These are phyloP conservation scores for Cerrena zonata DNA, from an alignment of 1,284 basidiomycete genomes.

Conservation along the genomic window DNA sequence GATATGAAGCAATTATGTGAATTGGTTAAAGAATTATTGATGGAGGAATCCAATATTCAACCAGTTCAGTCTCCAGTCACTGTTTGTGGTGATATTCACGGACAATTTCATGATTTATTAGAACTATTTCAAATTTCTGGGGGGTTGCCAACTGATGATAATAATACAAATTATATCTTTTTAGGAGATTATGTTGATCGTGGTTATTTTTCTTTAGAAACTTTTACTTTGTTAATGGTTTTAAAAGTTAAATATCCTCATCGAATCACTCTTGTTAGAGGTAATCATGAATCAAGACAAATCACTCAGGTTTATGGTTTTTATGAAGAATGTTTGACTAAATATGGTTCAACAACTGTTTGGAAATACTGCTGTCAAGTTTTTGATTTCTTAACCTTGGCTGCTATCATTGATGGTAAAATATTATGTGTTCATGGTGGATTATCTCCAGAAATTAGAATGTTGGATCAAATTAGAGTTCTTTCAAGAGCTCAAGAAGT, in stretches of 20 bases:
- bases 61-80: slow-evolving; percentile 96
- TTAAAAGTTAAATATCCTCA: slow-evolving; percentile 98
- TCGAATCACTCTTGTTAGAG: slow-evolving; percentile 94
- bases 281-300: slow-evolving; percentile 98
- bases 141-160: too few species aligned
- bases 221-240: slow-evolving; percentile 95
- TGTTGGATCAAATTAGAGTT: slow-evolving; percentile 95
- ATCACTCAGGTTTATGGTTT: slow-evolving; percentile 99
- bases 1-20: slow-evolving; percentile 98
- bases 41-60: slow-evolving; percentile 97
- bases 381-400: slow-evolving; percentile 96
- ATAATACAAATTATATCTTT: slow-evolving; percentile 99
- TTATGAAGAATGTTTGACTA: slow-evolving; percentile 98
- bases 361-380: slow-evolving; percentile 99
- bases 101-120: slow-evolving; percentile 99
- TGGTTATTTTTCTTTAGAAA: slow-evolving; percentile 99
- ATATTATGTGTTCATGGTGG: slow-evolving; percentile 99
- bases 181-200: slow-evolving; percentile 99
- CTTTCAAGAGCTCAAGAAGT: slow-evolving; percentile 99
- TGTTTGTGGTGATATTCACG: slow-evolving; percentile 97
- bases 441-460: slow-evolving; percentile 97
- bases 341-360: slow-evolving; percentile 99
- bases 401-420: slow-evolving; percentile 87
- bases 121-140: slow-evolving; percentile 99
- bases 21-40: slow-evolving; percentile 92